Conservation (phyloP, 352 stramenopile genomes). For the Stramenopiles sp. region DNA sequence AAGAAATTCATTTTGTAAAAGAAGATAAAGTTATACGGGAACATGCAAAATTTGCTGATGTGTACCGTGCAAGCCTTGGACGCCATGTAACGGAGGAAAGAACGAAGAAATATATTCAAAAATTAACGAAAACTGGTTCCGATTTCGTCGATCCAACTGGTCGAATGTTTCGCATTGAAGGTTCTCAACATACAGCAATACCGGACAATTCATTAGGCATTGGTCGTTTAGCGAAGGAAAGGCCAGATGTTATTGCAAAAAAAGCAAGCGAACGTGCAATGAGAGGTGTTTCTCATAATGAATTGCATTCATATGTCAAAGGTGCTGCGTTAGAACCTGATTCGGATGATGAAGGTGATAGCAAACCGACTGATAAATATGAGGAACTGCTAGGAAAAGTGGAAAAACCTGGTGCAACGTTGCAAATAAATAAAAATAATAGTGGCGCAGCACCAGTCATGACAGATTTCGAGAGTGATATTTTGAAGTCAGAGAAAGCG, state of each 20-base stretch:
- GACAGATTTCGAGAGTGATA: not conserved
- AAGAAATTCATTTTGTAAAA: constrained; percentile 21
- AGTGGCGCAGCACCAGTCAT: not conserved
- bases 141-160: constrained; percentile 17
- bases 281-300: not conserved
- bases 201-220: constrained; percentile 44
- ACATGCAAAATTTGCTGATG: constrained; percentile 3
- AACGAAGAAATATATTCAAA: constrained; percentile 18
- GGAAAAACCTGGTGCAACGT: not conserved
- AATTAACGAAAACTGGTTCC: constrained; percentile 12
- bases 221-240: constrained; percentile 15
- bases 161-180: constrained; percentile 14
- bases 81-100: constrained; percentile 12
- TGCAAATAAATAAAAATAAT: not conserved
- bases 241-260: not conserved
- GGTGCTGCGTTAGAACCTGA: not conserved
- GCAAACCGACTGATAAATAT: not conserved
- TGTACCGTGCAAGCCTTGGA: constrained; percentile 2
- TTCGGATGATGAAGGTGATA: not conserved
- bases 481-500: not conserved
- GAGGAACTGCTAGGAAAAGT: not conserved
- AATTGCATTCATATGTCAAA: constrained; percentile 1
- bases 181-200: constrained; percentile 34
- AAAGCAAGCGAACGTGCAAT: not conserved
- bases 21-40: constrained; percentile 25